These are phyloP conservation scores for Corylus avellana DNA, from an alignment of 306 rosid species.

Conservation along the genomic window DNA sequence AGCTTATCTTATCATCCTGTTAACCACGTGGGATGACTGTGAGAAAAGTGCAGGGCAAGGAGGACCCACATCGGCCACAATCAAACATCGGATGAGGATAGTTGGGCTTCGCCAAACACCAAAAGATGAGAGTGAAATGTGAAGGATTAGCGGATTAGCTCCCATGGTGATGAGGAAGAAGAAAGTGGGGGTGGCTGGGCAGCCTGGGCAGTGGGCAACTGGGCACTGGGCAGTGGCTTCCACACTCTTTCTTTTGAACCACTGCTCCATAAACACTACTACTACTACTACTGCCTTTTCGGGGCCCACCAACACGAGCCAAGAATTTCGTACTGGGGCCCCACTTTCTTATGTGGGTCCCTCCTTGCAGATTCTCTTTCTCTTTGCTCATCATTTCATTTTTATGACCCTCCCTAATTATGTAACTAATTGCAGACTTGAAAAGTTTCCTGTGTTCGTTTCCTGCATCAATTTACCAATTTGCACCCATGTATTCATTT, in stretches of 20 bases:
- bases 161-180: background rate
- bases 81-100: conserved; percentile 28
- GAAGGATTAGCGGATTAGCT: background rate
- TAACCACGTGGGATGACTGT: conserved; percentile 30
- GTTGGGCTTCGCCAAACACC: conserved; percentile 50
- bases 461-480: background rate
- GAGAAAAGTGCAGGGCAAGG: conserved; percentile 42
- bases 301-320: conserved; percentile 31
- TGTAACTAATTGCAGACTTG: background rate
- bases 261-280: conserved; percentile 21
- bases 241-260: conserved; percentile 19
- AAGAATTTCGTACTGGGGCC: conserved; percentile 26
- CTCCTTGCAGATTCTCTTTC: conserved; percentile 30
- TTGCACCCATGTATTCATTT: background rate
- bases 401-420: background rate
- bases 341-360: conserved; percentile 30
- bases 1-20: conserved; percentile 34
- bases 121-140: conserved; percentile 7
- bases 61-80: conserved; percentile 45
- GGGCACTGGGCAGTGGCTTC: conserved; percentile 14
- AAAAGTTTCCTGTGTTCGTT: background rate
- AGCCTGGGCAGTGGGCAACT: too few species aligned
- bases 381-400: conserved; percentile 14
- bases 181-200: conserved; percentile 10
- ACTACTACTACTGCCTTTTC: conserved; percentile 1